Evolutionary conservation across 768 basidiomycete species (phyloP).

Genomic region (Rhizopogon sp.): DNA sequence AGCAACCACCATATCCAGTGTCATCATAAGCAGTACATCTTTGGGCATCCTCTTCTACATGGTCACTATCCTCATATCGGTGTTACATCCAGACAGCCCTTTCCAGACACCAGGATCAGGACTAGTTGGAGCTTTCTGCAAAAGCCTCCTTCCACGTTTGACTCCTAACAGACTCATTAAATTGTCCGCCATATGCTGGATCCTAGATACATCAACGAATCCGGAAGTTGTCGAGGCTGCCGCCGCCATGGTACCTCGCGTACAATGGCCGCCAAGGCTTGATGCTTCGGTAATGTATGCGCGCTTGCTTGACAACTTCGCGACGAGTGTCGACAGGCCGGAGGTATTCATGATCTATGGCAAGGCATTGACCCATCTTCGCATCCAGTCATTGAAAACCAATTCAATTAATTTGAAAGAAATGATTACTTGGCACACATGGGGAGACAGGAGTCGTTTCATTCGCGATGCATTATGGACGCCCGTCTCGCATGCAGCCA

Average conservation of each 20-base stretch:
- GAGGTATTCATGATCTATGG: not conserved
- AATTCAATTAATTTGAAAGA: too few species aligned
- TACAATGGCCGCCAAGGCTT: not conserved
- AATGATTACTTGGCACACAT: too few species aligned
- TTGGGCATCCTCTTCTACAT: not conserved
- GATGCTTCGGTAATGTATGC: not conserved
- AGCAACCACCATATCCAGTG: not conserved
- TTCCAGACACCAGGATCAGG: not conserved
- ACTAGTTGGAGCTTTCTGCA: not conserved
- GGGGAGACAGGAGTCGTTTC: too few species aligned
- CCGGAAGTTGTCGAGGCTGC: not conserved
- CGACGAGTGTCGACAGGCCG: accelerated
- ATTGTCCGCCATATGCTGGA: slow-evolving; percentile 8
- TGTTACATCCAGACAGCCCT: not conserved
- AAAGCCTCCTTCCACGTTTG: not conserved
- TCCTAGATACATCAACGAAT: slow-evolving; percentile 15
- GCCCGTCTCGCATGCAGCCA: not conserved
- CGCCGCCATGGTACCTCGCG: not conserved
- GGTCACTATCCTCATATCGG: not conserved
- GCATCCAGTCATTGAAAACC: not conserved
- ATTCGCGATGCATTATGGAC: not conserved
- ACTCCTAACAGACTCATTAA: not conserved
- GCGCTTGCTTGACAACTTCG: not conserved
- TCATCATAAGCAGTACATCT: not conserved
- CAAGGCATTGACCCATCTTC: not conserved